Evolutionary conservation across 1,284 basidiomycete species (phyloP), one percentile per base, ranked within the genome.

Genomic region (Fistulinella cinereoalba): DNA sequence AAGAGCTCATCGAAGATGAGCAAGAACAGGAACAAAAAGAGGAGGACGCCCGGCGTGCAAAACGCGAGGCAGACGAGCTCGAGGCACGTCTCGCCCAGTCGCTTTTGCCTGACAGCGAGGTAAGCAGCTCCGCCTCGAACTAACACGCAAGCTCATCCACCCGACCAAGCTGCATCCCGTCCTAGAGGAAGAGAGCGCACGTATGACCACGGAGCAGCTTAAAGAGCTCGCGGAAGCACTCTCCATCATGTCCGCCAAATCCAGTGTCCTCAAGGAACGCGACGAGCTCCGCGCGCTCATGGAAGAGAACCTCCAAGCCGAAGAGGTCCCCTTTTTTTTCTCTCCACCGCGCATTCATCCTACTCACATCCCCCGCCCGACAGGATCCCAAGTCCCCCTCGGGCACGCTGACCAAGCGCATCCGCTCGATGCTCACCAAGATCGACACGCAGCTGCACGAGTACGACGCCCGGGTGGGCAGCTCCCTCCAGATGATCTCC

Each of bases 1-100:
- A 99, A 67, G 96, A 99, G 69, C 88, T 99, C 51, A 99, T 99
- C 65, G 95, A 98, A 68, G 96, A 98, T 66, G 96, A 99, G 71
- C 85, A 95, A 54, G 96, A 97, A 67, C 96, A 99, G 70, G 97
- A 99, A 60, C 82, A 92, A 68, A 95, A 97, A 68, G 95, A 97
- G 66, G 88, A 92, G 62, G 89, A 90, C 60, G 90, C 94, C 31
- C 83, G 92, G 53, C 85, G 91, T 57, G 87, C 85, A 37, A 86
- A 87, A 67, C 84, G 84, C 62, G 89, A 92, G 68, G 80, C 84
- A 40, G 85, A 83, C 54, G 83, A 88, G 56, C 61, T 73, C 57
- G 91, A 93, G 66, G 79, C 85, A 27, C 82, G 77, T 42, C 76
- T 85, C 53, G 88, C 86, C 24, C 77, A 86, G 60, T 84, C 82